A percentile compares a stretch with the other conserved stretches of the same genome.
Conservation (phyloP, 345 rosid species). For the Eucalyptus albens region DNA sequence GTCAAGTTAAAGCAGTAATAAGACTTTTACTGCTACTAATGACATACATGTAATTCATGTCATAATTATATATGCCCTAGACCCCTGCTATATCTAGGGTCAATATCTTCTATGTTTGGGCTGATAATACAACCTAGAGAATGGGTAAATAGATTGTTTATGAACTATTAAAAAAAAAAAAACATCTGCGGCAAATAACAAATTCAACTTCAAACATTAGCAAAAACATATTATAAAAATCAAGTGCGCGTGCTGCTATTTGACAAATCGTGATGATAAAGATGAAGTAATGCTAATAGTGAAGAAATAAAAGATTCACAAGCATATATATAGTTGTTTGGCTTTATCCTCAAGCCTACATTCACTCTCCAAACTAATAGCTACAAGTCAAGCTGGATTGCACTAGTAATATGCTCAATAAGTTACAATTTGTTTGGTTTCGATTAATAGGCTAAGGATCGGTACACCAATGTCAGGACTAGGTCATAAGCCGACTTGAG, state of each 20-base stretch:
- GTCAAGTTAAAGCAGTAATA: no score
- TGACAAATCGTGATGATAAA: not conserved
- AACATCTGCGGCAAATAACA: not conserved
- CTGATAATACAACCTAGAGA: not conserved
- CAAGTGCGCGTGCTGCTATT: rapidly evolving
- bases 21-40: no score
- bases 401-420: not conserved
- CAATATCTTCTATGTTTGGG: not conserved
- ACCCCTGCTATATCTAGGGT: no score
- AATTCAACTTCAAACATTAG: not conserved
- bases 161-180: not conserved
- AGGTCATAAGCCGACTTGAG: no score
- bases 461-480: no score
- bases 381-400: not conserved
- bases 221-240: not conserved
- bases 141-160: not conserved
- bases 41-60: no score
- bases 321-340: rapidly evolving
- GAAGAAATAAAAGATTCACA: not conserved
- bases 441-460: no score
- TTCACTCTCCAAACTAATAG: not conserved
- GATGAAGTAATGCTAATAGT: not conserved
- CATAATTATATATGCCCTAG: no score
- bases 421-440: not conserved
- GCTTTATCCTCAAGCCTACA: not conserved